Base-by-base conservation (phyloP, 257 asterid species). In the Primulina huaijiensis region DNA sequence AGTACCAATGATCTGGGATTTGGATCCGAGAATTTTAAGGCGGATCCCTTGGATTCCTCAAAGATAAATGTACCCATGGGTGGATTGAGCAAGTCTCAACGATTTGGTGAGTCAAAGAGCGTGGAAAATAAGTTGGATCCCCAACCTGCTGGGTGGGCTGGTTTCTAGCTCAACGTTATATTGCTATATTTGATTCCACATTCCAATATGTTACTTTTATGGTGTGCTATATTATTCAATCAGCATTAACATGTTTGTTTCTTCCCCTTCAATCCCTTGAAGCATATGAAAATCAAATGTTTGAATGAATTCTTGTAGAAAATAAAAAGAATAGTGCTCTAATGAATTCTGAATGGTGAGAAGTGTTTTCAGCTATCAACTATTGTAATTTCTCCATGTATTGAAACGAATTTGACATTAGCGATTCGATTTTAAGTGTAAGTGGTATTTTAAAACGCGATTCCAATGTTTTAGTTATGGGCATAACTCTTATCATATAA, bases 111-210 rank as follows among this genome's bases (percentile, higher is more conserved):
- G 61, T 72, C 79, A 16, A 87, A 82, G 84, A 82, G 76, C 69
- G 53, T 67, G 25, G 90, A 72, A 35, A 85, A 76, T 68, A 88
- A 81, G 83, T 73, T 84, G 27, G 81, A 81, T 30, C 63, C 95
- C 64, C 95, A 87, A 75, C 99, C 99, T 62, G 89, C 96, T 61
- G 99, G 99, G 43, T 93, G 99, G 99, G 99, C 97, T 69, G 99
- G 99, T 50, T 93, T 84, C 76, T 84, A 77, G 78, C 52, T 69
- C 58, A 55, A 64, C 38, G 14, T 17, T 58, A 11, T 57, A 16
- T 20, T 55, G 33, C 21, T 50, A 57, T 1, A 34, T 14, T 30
- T 50, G 63, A 46, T 33, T 17, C 53, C 30, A 53, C 16, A 43
- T 17, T 50, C 21, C 57, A 50, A 14, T 50, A 50, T 50, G 17